Conservation (phyloP, 768 basidiomycete genomes). For the Tricholoma bakamatsutake region DNA sequence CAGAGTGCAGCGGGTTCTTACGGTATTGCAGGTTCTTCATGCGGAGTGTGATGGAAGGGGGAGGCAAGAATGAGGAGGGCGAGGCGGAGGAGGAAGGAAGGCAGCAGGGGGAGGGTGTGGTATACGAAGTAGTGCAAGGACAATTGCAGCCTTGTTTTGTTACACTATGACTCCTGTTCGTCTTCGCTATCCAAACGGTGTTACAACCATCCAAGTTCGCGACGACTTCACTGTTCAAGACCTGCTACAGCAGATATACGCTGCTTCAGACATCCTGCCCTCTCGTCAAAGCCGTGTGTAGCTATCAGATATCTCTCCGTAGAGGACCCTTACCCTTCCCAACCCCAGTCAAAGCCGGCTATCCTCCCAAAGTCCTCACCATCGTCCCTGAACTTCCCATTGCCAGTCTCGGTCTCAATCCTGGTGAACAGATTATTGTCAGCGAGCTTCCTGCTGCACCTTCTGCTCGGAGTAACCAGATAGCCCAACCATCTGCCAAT, state of each 20-base stretch:
- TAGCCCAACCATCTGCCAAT: conserved; percentile 7
- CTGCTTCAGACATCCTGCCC: conserved; percentile 62
- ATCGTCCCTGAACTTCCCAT: conserved; percentile 70
- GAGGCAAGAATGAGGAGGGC: conserved; percentile 11
- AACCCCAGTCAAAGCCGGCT: conserved; percentile 68
- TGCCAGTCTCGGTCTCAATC: conserved; percentile 66
- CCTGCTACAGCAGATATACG: conserved; percentile 67
- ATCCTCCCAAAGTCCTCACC: conserved; percentile 73
- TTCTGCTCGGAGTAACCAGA: conserved; percentile 3
- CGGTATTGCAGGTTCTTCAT: conserved; percentile 18
- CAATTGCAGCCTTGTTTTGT: conserved; percentile 10
- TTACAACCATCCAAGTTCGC: conserved; percentile 64
- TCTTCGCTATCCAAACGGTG: conserved; percentile 80
- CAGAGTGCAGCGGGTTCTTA: too few species aligned
- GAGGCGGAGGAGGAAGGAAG: conserved; percentile 10
- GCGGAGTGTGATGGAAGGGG: conserved; percentile 24
- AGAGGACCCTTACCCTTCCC: neutral
- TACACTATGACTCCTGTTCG: conserved; percentile 63
- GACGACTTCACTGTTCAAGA: conserved; percentile 60
- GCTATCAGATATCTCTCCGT: neutral
- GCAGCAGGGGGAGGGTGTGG: conserved; percentile 13
- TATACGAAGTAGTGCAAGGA: conserved; percentile 18
- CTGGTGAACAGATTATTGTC: conserved; percentile 87
- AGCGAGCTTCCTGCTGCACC: conserved; percentile 29
- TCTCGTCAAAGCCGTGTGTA: conserved; percentile 72